Evolutionary conservation across 768 basidiomycete genomes (phyloP).

Genomic region (Pholiota microspora): DNA sequence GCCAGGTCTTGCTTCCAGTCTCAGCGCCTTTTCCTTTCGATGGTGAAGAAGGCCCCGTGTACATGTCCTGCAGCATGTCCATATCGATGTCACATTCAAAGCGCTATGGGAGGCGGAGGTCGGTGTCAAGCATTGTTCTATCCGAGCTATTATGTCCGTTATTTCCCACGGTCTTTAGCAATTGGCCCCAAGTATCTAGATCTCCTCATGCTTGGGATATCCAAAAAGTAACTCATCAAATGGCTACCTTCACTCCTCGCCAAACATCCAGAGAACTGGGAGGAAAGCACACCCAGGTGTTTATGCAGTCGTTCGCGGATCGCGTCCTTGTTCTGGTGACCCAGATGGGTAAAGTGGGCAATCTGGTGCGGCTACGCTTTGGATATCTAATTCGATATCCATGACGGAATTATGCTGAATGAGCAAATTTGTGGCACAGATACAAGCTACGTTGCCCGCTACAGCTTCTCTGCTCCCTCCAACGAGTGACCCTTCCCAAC

Average conservation of each 20-base stretch:
- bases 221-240: neutral
- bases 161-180: neutral
- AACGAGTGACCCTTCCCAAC: constrained; percentile 30
- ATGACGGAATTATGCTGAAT: neutral
- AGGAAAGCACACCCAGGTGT: constrained; percentile 65
- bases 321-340: constrained; percentile 84
- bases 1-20: constrained; percentile 42
- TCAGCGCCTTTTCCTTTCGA: constrained; percentile 46
- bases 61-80: constrained; percentile 12
- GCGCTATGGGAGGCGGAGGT: too few relatives aligned
- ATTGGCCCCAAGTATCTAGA: too few relatives aligned
- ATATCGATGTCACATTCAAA: constrained; percentile 2
- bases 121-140: too few relatives aligned
- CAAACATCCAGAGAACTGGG: constrained; percentile 52
- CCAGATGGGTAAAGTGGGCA: constrained; percentile 89
- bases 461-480: constrained; percentile 51
- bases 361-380: constrained; percentile 51
- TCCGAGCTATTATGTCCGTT: too few relatives aligned
- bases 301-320: constrained; percentile 80
- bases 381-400: neutral
- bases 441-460: constrained; percentile 75
- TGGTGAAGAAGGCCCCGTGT: constrained; percentile 11
- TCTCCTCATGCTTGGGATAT: neutral
- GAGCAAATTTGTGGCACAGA: constrained; percentile 41
- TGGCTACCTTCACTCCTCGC: constrained; percentile 39